Evolutionary conservation across 2,329 filamentous ascomycete species (phyloP).

Genomic region (Aspergillus uvarum): DNA sequence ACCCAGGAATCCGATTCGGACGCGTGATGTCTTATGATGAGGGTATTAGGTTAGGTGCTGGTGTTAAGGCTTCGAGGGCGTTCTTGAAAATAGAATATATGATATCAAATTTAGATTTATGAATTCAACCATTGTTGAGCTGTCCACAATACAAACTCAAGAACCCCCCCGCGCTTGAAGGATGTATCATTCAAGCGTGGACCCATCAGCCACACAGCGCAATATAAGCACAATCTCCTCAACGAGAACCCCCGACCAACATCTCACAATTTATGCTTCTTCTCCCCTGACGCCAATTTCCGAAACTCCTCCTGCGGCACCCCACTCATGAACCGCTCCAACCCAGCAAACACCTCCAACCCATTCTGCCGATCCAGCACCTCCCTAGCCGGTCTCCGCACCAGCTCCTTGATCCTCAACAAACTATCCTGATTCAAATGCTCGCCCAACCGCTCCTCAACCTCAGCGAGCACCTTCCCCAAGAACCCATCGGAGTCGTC

Average conservation of each 20-base stretch:
- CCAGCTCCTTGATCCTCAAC: conserved; percentile 79
- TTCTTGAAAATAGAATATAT: neutral
- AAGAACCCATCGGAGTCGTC: conserved; percentile 70
- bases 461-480: conserved; percentile 70
- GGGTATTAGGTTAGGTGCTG: neutral
- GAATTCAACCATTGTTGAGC: neutral
- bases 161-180: neutral
- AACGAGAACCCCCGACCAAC: neutral
- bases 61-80: neutral
- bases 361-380: conserved; percentile 74
- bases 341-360: conserved; percentile 78
- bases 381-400: conserved; percentile 71
- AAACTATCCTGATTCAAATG: conserved; percentile 80
- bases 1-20: conserved; percentile 38
- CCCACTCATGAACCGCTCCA: conserved; percentile 76
- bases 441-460: conserved; percentile 74
- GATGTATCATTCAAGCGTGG: neutral
- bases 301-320: conserved; percentile 86
- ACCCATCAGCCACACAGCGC: neutral
- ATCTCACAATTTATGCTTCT: conserved; percentile 85
- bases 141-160: neutral
- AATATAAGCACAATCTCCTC: neutral
- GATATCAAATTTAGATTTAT: neutral
- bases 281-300: conserved; percentile 81
- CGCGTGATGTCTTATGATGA: conserved; percentile 25